Percentiles rank a stretch among this genome's conserved stretches.
Evolutionary conservation across 2,329 filamentous ascomycete species (phyloP).

Genomic region (Escovopsis sp.): DNA sequence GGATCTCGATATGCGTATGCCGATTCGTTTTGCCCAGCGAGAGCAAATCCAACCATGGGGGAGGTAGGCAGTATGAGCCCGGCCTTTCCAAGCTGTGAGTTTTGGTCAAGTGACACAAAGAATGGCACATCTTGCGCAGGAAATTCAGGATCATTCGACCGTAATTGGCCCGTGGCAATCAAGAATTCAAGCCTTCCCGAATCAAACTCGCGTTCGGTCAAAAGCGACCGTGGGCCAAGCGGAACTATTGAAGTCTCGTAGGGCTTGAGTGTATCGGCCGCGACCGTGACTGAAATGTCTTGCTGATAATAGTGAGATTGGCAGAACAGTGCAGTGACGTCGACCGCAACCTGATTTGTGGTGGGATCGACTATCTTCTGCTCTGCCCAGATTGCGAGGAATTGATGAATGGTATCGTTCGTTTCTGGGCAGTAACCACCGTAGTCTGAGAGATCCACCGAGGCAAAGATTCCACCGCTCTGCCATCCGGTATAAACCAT

Average conservation of each 20-base stretch:
- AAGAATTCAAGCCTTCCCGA: constrained; percentile 20
- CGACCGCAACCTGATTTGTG: constrained; percentile 30
- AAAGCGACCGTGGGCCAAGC: background rate
- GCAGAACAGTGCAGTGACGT: constrained; percentile 20
- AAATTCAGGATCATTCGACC: no score
- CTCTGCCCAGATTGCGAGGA: constrained; percentile 5
- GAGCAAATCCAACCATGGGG: constrained; percentile 20
- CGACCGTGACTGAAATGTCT: constrained; percentile 12
- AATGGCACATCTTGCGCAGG: constrained; percentile 13
- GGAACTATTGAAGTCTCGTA: constrained; percentile 2
- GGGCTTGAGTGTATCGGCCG: constrained; percentile 4
- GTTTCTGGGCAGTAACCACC: constrained; percentile 13
- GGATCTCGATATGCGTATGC: constrained; percentile 5
- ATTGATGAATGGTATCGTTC: constrained; percentile 1
- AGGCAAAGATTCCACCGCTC: background rate
- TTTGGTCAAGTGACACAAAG: constrained; percentile 12
- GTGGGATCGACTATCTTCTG: constrained; percentile 19
- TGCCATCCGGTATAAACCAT: no score
- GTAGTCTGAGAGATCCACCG: background rate
- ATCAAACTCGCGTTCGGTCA: constrained; percentile 19
- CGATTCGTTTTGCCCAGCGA: constrained; percentile 9
- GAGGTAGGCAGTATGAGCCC: constrained; percentile 11
- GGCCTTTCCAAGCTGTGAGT: constrained; percentile 5
- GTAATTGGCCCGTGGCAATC: constrained; percentile 11
- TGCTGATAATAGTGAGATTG: constrained; percentile 3